phyloP scores from a whole-genome alignment of 257 asterid genomes.

The Anisodus acutangulus region DNA sequence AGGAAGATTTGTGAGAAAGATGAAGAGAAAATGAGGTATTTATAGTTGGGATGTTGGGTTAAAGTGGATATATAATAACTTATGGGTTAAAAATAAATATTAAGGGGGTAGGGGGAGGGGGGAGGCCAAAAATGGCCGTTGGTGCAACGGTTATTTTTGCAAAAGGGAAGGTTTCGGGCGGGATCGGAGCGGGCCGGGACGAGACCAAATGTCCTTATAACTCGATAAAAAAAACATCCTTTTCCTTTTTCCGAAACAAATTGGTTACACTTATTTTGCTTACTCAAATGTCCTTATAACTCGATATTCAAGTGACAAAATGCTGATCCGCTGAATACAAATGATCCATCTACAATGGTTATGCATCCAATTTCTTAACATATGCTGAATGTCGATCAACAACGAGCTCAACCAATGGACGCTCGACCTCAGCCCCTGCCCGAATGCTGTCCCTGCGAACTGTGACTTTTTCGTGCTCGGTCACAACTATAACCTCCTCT shows the following conservation, averaged over 20 bases:
- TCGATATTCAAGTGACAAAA: background rate
- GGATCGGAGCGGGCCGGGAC: too few relatives aligned
- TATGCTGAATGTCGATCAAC: conserved; percentile 68
- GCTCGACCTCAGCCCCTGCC: conserved; percentile 67
- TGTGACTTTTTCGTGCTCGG: conserved; percentile 49
- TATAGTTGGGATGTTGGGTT: too few relatives aligned
- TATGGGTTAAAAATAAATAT: too few relatives aligned
- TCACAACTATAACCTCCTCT: conserved; percentile 77
- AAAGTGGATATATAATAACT: too few relatives aligned
- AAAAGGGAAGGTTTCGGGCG: too few relatives aligned
- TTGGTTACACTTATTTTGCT: background rate
- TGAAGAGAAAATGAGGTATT: too few relatives aligned
- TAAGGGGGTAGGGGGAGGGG: too few relatives aligned
- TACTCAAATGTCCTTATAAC: background rate
- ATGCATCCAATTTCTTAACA: conserved; percentile 30
- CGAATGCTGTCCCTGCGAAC: conserved; percentile 62
- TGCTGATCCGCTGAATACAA: background rate
- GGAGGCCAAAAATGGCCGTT: too few relatives aligned
- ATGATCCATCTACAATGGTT: background rate
- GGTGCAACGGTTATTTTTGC: too few relatives aligned
- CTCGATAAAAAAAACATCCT: too few relatives aligned
- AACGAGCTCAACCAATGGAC: conserved; percentile 66
- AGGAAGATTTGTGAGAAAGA: too few relatives aligned
- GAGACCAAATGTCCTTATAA: too few relatives aligned
- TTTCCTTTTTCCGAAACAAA: background rate